These are phyloP conservation scores for Phoma sp. DNA, from an alignment of 2,329 filamentous ascomycete species.

Conservation along the genomic window DNA sequence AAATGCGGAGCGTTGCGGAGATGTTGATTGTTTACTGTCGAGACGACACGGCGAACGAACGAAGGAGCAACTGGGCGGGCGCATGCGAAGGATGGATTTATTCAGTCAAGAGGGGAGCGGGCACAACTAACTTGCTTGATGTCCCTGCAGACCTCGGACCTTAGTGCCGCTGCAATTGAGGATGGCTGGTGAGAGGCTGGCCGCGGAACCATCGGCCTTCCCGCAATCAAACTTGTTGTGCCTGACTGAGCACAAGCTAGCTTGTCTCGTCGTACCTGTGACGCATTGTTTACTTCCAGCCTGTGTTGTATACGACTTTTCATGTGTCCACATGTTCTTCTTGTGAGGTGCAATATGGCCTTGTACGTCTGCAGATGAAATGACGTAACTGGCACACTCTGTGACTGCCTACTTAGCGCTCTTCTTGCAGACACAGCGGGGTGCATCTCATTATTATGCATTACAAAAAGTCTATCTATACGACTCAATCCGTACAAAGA, in stretches of 20 bases:
- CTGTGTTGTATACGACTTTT: too few relatives aligned
- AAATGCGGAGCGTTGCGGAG: slow-evolving; percentile 9
- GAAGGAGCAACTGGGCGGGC: slow-evolving; percentile 2
- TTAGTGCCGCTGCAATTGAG: slow-evolving; percentile 15
- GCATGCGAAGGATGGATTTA: background rate
- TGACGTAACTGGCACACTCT: background rate
- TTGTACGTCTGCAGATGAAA: background rate
- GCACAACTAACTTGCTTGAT: slow-evolving; percentile 5
- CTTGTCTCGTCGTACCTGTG: background rate
- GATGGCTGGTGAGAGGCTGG: slow-evolving; percentile 19
- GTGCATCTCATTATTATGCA: slow-evolving; percentile 10
- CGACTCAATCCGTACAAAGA: slow-evolving; percentile 5
- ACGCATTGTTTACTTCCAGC: background rate
- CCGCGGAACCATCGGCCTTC: slow-evolving; percentile 6
- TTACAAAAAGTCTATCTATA: slow-evolving; percentile 13
- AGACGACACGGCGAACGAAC: background rate
- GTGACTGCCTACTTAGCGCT: background rate
- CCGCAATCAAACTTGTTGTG: slow-evolving; percentile 3
- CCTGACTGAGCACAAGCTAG: background rate
- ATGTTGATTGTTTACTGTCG: background rate
- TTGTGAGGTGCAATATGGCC: background rate
- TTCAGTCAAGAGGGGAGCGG: background rate
- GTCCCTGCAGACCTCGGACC: slow-evolving; percentile 4
- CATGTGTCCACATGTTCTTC: too few relatives aligned
- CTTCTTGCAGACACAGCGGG: background rate